A percentile compares a stretch with the other conserved stretches of the same genome.
Evolutionary conservation across 345 rosid species (phyloP).

Genomic region (Aethionema arabicum): DNA sequence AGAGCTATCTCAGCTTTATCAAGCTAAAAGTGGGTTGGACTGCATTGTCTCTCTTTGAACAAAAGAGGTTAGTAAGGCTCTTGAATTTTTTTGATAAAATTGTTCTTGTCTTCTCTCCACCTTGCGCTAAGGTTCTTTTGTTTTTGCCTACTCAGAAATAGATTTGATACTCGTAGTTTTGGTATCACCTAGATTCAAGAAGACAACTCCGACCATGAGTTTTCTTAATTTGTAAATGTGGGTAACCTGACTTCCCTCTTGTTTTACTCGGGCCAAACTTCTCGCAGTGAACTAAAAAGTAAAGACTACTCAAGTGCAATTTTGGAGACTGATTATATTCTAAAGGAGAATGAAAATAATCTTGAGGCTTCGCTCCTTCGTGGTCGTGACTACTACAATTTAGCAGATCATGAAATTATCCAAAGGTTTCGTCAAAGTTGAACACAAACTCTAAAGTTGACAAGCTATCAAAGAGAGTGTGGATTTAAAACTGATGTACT

Average conservation of each 20-base stretch:
- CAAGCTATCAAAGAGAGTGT: background rate
- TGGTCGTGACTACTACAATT: constrained; percentile 96
- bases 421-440: constrained; percentile 51
- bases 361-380: constrained; percentile 89
- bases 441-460: background rate
- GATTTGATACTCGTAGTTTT: background rate
- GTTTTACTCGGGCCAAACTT: constrained; percentile 84
- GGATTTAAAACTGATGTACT: constrained; percentile 13
- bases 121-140: constrained; percentile 62
- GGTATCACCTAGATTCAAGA: background rate
- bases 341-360: constrained; percentile 83
- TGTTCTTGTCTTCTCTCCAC: constrained; percentile 92
- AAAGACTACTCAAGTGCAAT: constrained; percentile 82
- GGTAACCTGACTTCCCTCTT: background rate
- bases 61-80: constrained; percentile 63
- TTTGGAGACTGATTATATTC: constrained; percentile 78
- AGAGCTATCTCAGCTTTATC: constrained; percentile 88
- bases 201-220: constrained; percentile 4
- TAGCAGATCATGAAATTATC: constrained; percentile 98
- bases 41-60: constrained; percentile 64
- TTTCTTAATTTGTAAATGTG: constrained; percentile 1
- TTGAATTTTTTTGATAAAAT: constrained; percentile 86
- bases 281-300: constrained; percentile 66
- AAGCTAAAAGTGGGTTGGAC: constrained; percentile 87
- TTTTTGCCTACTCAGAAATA: too few species aligned